Evolutionary conservation across 192 early-diverging fungal species (phyloP).

Genomic region (Coemansia sp.): DNA sequence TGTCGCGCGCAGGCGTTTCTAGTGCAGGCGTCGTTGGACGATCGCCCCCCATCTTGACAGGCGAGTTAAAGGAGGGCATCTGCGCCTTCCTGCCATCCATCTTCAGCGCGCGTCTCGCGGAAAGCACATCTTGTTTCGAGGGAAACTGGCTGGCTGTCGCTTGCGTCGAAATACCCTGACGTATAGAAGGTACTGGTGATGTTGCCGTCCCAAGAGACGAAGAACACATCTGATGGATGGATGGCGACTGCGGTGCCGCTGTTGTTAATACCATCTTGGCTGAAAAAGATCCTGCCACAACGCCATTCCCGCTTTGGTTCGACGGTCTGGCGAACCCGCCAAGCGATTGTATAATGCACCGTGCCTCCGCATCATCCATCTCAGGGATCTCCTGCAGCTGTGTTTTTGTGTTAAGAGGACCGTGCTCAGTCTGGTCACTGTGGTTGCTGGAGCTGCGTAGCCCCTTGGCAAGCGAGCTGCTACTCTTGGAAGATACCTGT

Average conservation of each 20-base stretch:
- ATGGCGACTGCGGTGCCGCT: neutral
- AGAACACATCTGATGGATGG: neutral
- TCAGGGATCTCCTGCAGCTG: constrained; percentile 15
- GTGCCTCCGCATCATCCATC: constrained; percentile 32
- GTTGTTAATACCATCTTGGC: neutral
- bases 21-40: neutral
- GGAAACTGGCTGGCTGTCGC: constrained; percentile 30
- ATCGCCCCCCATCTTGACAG: neutral
- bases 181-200: neutral
- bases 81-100: constrained; percentile 11
- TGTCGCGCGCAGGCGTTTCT: neutral
- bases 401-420: neutral
- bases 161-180: neutral
- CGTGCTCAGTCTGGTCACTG: neutral
- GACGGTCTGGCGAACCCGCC: constrained; percentile 27
- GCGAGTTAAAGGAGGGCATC: constrained; percentile 15
- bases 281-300: neutral
- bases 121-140: constrained; percentile 39
- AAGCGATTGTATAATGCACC: constrained; percentile 11
- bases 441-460: neutral
- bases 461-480: neutral
- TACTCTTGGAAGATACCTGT: neutral
- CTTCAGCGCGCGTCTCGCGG: constrained; percentile 37
- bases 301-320: neutral
- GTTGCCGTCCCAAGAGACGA: neutral